Percentiles rank a stretch among this genome's conserved stretches.
phyloP scores from a whole-genome alignment of 371 early-diverging fungal species.

The Mucor indicus region DNA sequence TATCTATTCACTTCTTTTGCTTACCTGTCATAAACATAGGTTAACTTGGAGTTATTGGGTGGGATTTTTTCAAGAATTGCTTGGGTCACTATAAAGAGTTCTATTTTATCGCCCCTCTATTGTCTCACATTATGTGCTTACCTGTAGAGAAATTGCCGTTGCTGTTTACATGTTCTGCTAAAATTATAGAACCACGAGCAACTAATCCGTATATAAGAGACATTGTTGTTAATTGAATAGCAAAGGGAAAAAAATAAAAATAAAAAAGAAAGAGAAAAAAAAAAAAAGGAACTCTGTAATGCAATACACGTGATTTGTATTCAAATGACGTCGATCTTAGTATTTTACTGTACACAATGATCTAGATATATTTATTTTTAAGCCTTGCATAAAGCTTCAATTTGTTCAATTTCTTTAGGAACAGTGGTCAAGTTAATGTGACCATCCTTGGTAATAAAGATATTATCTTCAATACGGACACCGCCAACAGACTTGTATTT shows the following conservation, averaged over 20 bases:
- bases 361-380: neutral
- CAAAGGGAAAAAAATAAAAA: too few species aligned
- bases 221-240: too few species aligned
- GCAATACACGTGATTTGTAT: too few species aligned
- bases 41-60: slow-evolving; percentile 83
- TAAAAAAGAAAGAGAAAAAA: too few species aligned
- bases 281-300: too few species aligned
- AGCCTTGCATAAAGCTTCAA: slow-evolving; percentile 56
- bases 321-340: too few species aligned
- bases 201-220: slow-evolving; percentile 75
- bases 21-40: slow-evolving; percentile 88
- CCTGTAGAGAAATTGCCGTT: slow-evolving; percentile 71
- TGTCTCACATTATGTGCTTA: slow-evolving; percentile 6
- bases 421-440: slow-evolving; percentile 70
- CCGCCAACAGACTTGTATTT: slow-evolving; percentile 82
- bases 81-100: slow-evolving; percentile 62
- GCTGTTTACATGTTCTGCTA: slow-evolving; percentile 77
- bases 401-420: slow-evolving; percentile 72
- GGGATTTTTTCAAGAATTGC: slow-evolving; percentile 90
- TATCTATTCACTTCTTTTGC: neutral
- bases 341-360: too few species aligned
- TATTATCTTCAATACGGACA: slow-evolving; percentile 91
- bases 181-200: slow-evolving; percentile 66
- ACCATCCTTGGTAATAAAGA: slow-evolving; percentile 72
- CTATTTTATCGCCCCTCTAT: neutral